phyloP scores from a whole-genome alignment of 1,139 yeast genomes.

The Zygoascus sp. region DNA sequence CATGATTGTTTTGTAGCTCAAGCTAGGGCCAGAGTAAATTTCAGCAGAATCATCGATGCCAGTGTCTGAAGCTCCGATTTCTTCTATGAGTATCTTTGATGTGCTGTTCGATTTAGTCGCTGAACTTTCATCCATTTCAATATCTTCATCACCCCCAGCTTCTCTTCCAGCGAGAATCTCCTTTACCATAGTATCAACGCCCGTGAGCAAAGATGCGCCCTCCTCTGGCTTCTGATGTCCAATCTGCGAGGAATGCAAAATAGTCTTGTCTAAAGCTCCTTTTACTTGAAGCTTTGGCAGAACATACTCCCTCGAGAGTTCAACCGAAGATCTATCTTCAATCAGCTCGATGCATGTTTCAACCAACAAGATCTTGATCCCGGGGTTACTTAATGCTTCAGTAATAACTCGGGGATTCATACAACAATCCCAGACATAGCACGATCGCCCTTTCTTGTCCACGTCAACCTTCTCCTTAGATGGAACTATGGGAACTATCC shows the following conservation, averaged over 20 bases:
- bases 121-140: not conserved
- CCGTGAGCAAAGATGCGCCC: slow-evolving; percentile 8
- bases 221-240: not conserved
- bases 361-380: slow-evolving; percentile 59
- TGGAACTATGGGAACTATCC: slow-evolving; percentile 81
- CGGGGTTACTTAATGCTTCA: slow-evolving; percentile 50
- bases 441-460: slow-evolving; percentile 66
- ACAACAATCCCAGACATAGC: slow-evolving; percentile 70
- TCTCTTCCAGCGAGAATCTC: slow-evolving; percentile 4
- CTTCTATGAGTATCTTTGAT: slow-evolving; percentile 5
- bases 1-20: slow-evolving; percentile 2
- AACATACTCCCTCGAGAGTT: slow-evolving; percentile 25
- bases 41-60: not conserved
- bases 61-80: not conserved
- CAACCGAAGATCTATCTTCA: slow-evolving; percentile 27
- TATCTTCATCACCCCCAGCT: not conserved
- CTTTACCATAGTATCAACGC: slow-evolving; percentile 15
- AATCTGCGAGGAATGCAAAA: slow-evolving; percentile 13
- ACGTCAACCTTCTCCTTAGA: slow-evolving; percentile 48
- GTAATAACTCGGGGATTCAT: slow-evolving; percentile 33
- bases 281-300: slow-evolving; percentile 32
- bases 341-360: slow-evolving; percentile 41
- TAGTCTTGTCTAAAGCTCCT: slow-evolving; percentile 28
- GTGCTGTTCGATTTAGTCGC: not conserved
- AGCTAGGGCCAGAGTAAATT: slow-evolving; percentile 1